Percentiles rank a stretch among this genome's conserved stretches.
Conservation (phyloP, 2,329 filamentous ascomycete species). For the Gnomoniopsis sp. region DNA sequence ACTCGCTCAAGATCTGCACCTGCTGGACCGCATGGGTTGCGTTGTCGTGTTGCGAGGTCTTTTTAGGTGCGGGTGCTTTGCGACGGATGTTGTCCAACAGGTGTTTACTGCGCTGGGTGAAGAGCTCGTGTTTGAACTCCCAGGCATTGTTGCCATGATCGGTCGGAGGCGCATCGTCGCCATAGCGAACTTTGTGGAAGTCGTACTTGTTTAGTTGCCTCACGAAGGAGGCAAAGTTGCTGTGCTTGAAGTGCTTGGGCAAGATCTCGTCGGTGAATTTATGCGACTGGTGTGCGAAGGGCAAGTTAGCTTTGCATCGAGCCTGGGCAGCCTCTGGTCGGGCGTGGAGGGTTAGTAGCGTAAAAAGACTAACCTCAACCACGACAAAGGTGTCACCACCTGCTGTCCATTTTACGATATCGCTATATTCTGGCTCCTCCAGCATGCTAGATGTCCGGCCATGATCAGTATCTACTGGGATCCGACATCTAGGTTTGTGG, state of each 20-base stretch:
- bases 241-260: conserved; percentile 98
- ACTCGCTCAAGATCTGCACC: conserved; percentile 83
- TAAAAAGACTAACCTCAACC: conserved; percentile 66
- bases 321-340: conserved; percentile 5
- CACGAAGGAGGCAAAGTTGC: conserved; percentile 96
- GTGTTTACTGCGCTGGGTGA: conserved; percentile 92
- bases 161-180: not conserved
- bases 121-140: conserved; percentile 98
- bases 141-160: conserved; percentile 56
- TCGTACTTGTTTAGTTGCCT: conserved; percentile 96
- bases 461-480: conserved; percentile 25
- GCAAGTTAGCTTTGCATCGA: conserved; percentile 20
- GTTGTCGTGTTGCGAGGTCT: conserved; percentile 64
- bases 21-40: conserved; percentile 63
- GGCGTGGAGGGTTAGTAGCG: not conserved
- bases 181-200: conserved; percentile 76
- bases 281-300: conserved; percentile 65
- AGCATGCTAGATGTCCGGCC: conserved; percentile 70
- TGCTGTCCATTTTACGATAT: conserved; percentile 93
- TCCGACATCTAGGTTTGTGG: conserved; percentile 19
- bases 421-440: conserved; percentile 88
- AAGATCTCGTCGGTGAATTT: conserved; percentile 97
- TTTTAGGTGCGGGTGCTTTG: conserved; percentile 89
- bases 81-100: conserved; percentile 93
- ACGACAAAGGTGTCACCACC: conserved; percentile 96